Evolutionary conservation across 495 filamentous ascomycete genomes (phyloP).

Genomic region (Jackrogersella minutella): DNA sequence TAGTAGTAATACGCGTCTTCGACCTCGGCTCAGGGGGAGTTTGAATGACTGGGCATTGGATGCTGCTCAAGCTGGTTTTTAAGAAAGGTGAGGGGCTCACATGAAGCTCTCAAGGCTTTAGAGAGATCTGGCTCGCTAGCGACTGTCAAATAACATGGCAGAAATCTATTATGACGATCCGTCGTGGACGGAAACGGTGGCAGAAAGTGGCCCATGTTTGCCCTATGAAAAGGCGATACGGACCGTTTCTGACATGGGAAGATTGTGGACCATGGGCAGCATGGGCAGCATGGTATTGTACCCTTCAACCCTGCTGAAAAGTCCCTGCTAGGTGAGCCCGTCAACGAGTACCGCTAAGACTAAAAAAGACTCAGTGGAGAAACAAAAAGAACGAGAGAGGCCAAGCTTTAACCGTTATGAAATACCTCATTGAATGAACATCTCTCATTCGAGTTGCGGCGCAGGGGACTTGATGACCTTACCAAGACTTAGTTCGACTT

Average conservation of each 20-base stretch:
- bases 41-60: slow-evolving; percentile 40
- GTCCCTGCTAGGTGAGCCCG: slow-evolving; percentile 46
- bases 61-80: slow-evolving; percentile 21
- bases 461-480: slow-evolving; percentile 39
- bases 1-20: slow-evolving; percentile 35
- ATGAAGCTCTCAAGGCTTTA: slow-evolving; percentile 29
- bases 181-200: slow-evolving; percentile 44
- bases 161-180: slow-evolving; percentile 43
- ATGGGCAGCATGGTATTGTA: too few relatives aligned
- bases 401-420: slow-evolving; percentile 34
- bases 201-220: slow-evolving; percentile 46
- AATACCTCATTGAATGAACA: slow-evolving; percentile 43
- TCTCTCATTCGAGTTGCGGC: slow-evolving; percentile 32
- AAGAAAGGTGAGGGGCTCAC: slow-evolving; percentile 40
- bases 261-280: slow-evolving; percentile 37
- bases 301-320: slow-evolving; percentile 45
- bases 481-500: slow-evolving; percentile 25
- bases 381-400: slow-evolving; percentile 27
- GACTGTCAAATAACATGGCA: slow-evolving; percentile 44
- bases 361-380: slow-evolving; percentile 40
- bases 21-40: neutral
- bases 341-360: slow-evolving; percentile 38
- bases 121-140: slow-evolving; percentile 41
- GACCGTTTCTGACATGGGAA: slow-evolving; percentile 41
- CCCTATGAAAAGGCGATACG: slow-evolving; percentile 48